Evolutionary conservation across 1,139 yeast genomes (phyloP), one percentile per base, ranked within the genome.

Genomic region (Protomyces inundatus): DNA sequence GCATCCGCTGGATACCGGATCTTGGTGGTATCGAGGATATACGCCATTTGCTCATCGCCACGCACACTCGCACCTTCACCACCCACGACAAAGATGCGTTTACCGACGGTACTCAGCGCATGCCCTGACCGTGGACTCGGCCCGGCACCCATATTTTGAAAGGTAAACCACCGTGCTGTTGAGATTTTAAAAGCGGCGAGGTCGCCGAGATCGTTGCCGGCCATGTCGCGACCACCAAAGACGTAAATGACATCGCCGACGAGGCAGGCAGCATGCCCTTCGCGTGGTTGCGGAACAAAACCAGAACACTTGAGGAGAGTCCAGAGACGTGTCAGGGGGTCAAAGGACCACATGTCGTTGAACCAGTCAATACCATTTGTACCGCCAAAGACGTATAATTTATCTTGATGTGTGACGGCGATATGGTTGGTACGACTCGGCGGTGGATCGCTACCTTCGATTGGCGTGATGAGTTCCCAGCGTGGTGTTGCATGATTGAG

Each of bases 121-220:
- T 93, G 98, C n/a, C 98, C 98, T 68, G 95, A 88, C 70, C 97
- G 83, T 23, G 95, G 85, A 54, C 91, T 87, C 3, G 98, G 97
- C 12, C 84, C 81, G 12, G 80, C 79, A 34, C 82, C 80, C 65
- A 82, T 77, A 66, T 79, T 79, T 66, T 80, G 81, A 70, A 88
- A 81, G 67, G 84, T 84, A 69, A 82, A 83, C 96, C 96, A 90
- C 56, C 84, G 84, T 58, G 82, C 79, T 14, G 88, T 82, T 64
- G 84, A 80, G 69, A 93, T 78, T 72, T 90, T 90, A 70, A 93
- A 83, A n/a, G 91, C 87, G 70, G 84, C 84, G 64, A 90, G 80
- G 37, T 84, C 82, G 70, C 83, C 83, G 68, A 88, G 80, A 66
- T 89, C 85, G 55, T 82, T 81, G 48, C 96, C 97, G 68, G 85